These are phyloP conservation scores for Fusarium cyanostomum DNA, from an alignment of 2,329 filamentous ascomycete genomes.

Conservation along the genomic window DNA sequence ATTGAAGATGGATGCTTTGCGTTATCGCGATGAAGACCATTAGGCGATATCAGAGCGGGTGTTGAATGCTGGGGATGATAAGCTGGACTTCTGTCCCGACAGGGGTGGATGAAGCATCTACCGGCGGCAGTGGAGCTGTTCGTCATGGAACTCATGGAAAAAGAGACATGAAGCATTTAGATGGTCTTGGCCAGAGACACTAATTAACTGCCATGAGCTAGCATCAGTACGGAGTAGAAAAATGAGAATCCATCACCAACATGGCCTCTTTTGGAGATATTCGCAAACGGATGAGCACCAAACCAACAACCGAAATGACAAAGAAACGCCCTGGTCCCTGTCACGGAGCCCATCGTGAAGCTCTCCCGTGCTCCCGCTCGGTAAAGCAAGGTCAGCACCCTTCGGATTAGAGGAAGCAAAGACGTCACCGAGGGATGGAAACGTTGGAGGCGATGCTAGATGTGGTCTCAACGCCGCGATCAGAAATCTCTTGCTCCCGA, in stretches of 20 bases:
- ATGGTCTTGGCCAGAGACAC: background rate
- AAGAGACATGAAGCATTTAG: background rate
- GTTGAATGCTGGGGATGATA: slow-evolving; percentile 13
- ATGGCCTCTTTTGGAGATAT: background rate
- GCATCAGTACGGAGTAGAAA: background rate
- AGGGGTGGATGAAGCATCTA: background rate
- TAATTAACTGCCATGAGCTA: background rate
- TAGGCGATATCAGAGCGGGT: background rate
- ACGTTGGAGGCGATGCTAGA: slow-evolving; percentile 18
- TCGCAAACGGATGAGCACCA: background rate
- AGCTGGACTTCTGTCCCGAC: background rate
- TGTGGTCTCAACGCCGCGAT: slow-evolving; percentile 25
- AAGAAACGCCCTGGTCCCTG: background rate
- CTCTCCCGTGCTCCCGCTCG: slow-evolving; percentile 22
- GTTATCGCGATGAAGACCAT: slow-evolving; percentile 7
- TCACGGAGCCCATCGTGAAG: background rate
- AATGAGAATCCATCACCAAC: background rate
- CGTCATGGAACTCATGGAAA: background rate
- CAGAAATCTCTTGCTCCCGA: slow-evolving; percentile 20
- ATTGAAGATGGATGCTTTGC: background rate
- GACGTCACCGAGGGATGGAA: slow-evolving; percentile 18
- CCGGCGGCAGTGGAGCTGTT: slow-evolving; percentile 1
- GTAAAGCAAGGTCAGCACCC: slow-evolving; percentile 9
- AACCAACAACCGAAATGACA: background rate
- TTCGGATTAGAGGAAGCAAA: slow-evolving; percentile 25